Evolutionary conservation across 768 basidiomycete genomes (phyloP), one percentile per base, ranked within the genome.

Genomic region (Suillus subluteus): DNA sequence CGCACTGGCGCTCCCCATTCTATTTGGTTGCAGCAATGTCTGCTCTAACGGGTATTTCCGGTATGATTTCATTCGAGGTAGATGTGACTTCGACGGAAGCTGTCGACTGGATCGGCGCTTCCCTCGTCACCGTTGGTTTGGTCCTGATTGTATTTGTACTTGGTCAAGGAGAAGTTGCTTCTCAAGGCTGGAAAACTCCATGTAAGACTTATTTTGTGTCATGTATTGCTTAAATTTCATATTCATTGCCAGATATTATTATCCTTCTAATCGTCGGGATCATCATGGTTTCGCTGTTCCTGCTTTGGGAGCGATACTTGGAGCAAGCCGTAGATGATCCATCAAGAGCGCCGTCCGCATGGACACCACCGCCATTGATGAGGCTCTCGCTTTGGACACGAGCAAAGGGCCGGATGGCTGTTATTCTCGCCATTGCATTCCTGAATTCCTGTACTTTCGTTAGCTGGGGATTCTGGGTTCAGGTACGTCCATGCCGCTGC

Each of bases 51-150:
- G 75, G 84, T 21, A 21, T 89, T 3, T 80, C 84, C 3, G 91
- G 84, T 0, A 73, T 86, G 6, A 62, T 89, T 23, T 82, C 83
- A 4, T 87, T 96, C 40, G 89, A 91, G 32, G 41, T 76, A 0
- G 94, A 96, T 70, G 62, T 71, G 9, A 8, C 46, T 43, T 81
- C 85, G 0, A 65, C 70, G 7, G 82, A 82, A 62, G 65, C 61
- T 0, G 82, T 95, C 0, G 94, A 96, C 67, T 94, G 92, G 91
- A 76, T 91, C 30, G 94, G 94, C 2, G 90, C 89, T 0, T 75
- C 83, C 18, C 74, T 95, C 21, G 77, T 87, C 62, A 92, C 91
- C 0, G 74, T 79, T 1, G 92, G 91, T 0, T 78, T 95, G 38
- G 85, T 90, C 1, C 76, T 95, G 0, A 81, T 95, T 68, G 82